Percentiles rank a stretch among this genome's conserved stretches.
Evolutionary conservation across 2,329 filamentous ascomycete species (phyloP).

Genomic region (Talaromyces sp.): DNA sequence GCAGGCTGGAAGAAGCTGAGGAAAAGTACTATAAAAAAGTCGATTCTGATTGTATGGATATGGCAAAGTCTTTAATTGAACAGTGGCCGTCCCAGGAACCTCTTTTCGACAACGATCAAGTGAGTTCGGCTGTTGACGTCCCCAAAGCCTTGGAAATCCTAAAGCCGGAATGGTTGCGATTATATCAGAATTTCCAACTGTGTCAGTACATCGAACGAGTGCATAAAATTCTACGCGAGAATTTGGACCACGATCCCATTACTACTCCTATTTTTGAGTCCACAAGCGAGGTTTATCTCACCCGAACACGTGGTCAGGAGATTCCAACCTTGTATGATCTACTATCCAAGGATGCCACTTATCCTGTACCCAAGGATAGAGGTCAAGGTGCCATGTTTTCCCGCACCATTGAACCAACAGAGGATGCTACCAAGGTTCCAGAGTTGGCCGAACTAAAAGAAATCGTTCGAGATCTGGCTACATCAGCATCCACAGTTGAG

Average conservation of each 20-base stretch:
- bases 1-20: not conserved
- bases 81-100: conserved; percentile 45
- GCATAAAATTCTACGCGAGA: conserved; percentile 35
- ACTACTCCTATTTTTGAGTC: not conserved
- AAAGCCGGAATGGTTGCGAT: conserved; percentile 42
- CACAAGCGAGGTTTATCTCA: not conserved
- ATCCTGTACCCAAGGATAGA: not conserved
- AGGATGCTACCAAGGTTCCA: not conserved
- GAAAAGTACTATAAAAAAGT: conserved; percentile 24
- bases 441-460: conserved; percentile 13
- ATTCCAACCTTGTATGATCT: conserved; percentile 9
- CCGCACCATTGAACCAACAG: not conserved
- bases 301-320: not conserved
- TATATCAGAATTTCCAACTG: conserved; percentile 47
- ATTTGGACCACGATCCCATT: not conserved
- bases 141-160: conserved; percentile 35
- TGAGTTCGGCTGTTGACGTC: conserved; percentile 26
- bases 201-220: conserved; percentile 39
- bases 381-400: not conserved
- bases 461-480: conserved; percentile 17
- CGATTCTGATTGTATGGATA: conserved; percentile 27
- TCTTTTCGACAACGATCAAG: conserved; percentile 14
- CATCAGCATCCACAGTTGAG: conserved; percentile 23
- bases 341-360: conserved; percentile 1
- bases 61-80: conserved; percentile 38